Evolutionary conservation across 306 rosid genomes (phyloP), one percentile per base, ranked within the genome.

Genomic region (Arachis stenosperma): DNA sequence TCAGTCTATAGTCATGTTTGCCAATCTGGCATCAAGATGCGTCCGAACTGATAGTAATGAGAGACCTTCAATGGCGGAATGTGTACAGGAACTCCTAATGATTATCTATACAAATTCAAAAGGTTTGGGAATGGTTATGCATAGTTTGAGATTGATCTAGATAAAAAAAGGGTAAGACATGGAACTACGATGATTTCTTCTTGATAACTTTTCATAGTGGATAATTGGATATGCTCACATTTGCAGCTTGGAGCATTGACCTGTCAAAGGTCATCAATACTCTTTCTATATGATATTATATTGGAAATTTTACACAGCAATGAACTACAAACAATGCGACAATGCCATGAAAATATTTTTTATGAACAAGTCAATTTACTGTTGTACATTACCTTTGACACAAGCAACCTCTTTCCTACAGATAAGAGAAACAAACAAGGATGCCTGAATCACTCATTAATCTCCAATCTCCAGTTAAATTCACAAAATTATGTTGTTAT

Each of bases 21-120:
- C 98, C 42, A 94, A 91, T 73, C 81, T 94, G 64, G 98, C 97
- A 77, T 94, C 98, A 44, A 79, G 96, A 58, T 94, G 98, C 65
- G 95, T 91, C 53, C 88, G 98, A 57, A 60, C 74, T 4, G 95
- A 91, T 39, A 89, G 98, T 81, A 83, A 83, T 7, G 90, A 89
- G 76, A 86, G 98, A 67, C 98, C 98, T 51, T 78, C 96, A 56
- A 84, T 91, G 95, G 85, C 84, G 57, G 96, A 89, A 40, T 94
- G 98, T 57, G 90, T 88, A 48, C 79, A 82, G 69, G 93, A 94
- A 83, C 86, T 94, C 53, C 96, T 85, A 81, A 64, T 73, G 77
- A 89, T 91, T 76, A 79, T 91, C 74, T 83, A 78, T 81, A 83
- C 89, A 76, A 90, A 86, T 79, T 85, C 91, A 47, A 89, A 86